A percentile compares a stretch with the other conserved stretches of the same genome.
phyloP scores from a whole-genome alignment of 2,329 filamentous ascomycete genomes.

The Lasiodiplodia citricola region DNA sequence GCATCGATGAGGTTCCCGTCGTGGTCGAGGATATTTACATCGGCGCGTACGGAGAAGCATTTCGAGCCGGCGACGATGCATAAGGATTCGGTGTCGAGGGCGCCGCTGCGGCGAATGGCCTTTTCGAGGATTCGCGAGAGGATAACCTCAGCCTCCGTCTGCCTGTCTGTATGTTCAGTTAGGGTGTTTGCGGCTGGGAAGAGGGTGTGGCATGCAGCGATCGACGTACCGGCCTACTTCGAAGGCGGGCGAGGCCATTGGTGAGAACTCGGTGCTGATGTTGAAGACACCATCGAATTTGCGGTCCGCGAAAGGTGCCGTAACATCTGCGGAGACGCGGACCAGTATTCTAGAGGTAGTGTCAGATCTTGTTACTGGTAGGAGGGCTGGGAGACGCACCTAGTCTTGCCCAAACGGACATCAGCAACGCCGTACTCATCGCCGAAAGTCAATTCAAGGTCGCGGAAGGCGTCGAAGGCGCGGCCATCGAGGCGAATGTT shows the following conservation, averaged over 20 bases:
- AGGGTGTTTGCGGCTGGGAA: conserved; percentile 31
- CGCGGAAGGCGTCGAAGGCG: conserved; percentile 77
- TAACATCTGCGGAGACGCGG: conserved; percentile 86
- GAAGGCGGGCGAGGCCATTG: conserved; percentile 89
- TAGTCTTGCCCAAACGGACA: conserved; percentile 87
- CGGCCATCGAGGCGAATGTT: conserved; percentile 85
- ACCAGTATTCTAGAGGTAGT: conserved; percentile 70
- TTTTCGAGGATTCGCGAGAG: conserved; percentile 91
- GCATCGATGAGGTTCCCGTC: conserved; percentile 90
- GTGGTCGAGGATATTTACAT: conserved; percentile 88
- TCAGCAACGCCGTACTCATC: conserved; percentile 91
- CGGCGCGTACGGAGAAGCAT: conserved; percentile 88
- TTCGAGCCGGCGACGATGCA: conserved; percentile 91
- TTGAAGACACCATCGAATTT: conserved; percentile 96
- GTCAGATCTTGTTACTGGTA: conserved; percentile 29
- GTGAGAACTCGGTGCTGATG: conserved; percentile 87
- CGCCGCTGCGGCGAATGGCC: conserved; percentile 87
- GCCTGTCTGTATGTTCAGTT: conserved; percentile 59
- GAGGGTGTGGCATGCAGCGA: not conserved
- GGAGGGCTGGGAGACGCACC: conserved; percentile 57
- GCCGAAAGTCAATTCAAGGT: conserved; percentile 79
- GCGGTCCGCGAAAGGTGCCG: conserved; percentile 81
- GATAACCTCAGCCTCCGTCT: conserved; percentile 82
- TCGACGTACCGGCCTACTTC: conserved; percentile 73
- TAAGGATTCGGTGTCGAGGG: conserved; percentile 92